Evolutionary conservation across 2,329 filamentous ascomycete genomes (phyloP).

Genomic region (Penicillium sp.): DNA sequence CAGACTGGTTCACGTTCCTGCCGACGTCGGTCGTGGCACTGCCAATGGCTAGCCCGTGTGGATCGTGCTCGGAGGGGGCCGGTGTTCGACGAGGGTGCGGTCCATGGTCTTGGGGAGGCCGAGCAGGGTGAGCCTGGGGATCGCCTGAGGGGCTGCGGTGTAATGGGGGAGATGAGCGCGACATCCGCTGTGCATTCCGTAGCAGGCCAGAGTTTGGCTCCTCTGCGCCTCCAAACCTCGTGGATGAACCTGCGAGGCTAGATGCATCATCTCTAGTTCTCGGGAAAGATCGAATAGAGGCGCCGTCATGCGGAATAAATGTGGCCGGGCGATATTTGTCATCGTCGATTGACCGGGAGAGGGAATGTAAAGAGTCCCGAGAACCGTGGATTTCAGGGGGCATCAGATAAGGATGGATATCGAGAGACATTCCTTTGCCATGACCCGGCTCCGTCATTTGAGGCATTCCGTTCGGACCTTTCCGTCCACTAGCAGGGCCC

Average conservation of each 20-base stretch:
- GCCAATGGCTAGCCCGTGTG: slow-evolving; percentile 15
- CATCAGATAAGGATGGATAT: slow-evolving; percentile 86
- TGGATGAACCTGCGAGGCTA: slow-evolving; percentile 52
- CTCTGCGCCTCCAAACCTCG: slow-evolving; percentile 40
- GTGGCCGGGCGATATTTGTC: slow-evolving; percentile 75
- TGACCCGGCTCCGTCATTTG: slow-evolving; percentile 43
- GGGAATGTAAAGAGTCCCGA: slow-evolving; percentile 78
- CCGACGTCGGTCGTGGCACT: slow-evolving; percentile 9
- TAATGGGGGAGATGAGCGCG: slow-evolving; percentile 50
- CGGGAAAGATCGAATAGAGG: slow-evolving; percentile 39
- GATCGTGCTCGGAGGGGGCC: slow-evolving; percentile 13
- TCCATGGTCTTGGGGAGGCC: slow-evolving; percentile 19
- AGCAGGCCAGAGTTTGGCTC: slow-evolving; percentile 54
- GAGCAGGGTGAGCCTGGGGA: slow-evolving; percentile 5
- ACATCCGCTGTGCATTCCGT: slow-evolving; percentile 58
- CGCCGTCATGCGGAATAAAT: slow-evolving; percentile 53
- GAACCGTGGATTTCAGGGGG: slow-evolving; percentile 76
- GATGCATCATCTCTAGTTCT: slow-evolving; percentile 50
- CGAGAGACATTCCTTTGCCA: slow-evolving; percentile 56
- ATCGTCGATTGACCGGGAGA: slow-evolving; percentile 74
- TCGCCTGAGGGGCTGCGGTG: slow-evolving; percentile 22
- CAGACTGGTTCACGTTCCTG: slow-evolving; percentile 2
- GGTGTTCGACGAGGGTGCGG: slow-evolving; percentile 7
- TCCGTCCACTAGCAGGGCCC: slow-evolving; percentile 42
- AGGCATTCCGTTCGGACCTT: slow-evolving; percentile 30